phyloP scores from a whole-genome alignment of 2,329 filamentous ascomycete species.

The Scopulariopsis brevicaulis region DNA sequence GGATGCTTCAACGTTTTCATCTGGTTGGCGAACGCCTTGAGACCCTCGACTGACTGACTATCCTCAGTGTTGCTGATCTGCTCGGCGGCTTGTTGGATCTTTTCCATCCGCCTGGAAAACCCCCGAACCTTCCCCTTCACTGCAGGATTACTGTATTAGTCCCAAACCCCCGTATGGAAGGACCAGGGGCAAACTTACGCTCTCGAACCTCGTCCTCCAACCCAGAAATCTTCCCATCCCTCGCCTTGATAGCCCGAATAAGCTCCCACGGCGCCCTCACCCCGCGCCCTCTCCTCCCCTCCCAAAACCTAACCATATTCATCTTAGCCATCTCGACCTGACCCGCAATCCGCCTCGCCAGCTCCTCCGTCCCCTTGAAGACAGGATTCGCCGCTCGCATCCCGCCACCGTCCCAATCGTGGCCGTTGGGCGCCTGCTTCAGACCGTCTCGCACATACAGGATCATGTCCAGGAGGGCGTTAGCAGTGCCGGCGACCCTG shows the following conservation, averaged over 20 bases:
- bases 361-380: background rate
- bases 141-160: background rate
- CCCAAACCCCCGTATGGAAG: background rate
- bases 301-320: background rate
- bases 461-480: background rate
- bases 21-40: background rate
- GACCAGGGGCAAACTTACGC: background rate
- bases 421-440: background rate
- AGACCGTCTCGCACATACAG: background rate
- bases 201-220: background rate
- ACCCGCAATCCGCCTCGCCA: background rate
- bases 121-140: background rate
- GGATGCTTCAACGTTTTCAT: background rate
- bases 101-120: background rate
- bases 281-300: background rate
- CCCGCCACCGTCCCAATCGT: background rate
- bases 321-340: background rate
- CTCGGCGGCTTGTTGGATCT: background rate
- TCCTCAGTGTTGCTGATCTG: background rate
- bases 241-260: background rate
- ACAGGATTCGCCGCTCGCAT: background rate
- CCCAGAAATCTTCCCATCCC: background rate
- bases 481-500: background rate
- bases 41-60: background rate
- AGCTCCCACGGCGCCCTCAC: background rate